A percentile compares a stretch with the other conserved stretches of the same genome.
These are phyloP conservation scores for Atractiella rhizophila DNA, from an alignment of 768 basidiomycete species.

Conservation along the genomic window DNA sequence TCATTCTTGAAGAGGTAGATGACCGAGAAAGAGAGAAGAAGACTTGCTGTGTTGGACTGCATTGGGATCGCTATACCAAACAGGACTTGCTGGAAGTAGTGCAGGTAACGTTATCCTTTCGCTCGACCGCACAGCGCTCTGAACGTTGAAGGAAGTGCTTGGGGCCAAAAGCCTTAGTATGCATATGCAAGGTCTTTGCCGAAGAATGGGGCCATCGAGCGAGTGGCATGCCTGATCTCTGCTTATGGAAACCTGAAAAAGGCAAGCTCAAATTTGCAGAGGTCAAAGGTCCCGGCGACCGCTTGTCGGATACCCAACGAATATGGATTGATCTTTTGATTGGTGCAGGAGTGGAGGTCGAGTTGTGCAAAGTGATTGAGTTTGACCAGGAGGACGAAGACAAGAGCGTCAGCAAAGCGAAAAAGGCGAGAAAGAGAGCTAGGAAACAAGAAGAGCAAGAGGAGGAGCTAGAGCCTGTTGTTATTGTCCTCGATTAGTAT, in stretches of 20 bases:
- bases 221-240: conserved; percentile 73
- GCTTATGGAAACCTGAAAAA: conserved; percentile 44
- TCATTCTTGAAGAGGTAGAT: conserved; percentile 39
- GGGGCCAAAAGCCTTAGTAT: conserved; percentile 37
- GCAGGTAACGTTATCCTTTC: conserved; percentile 30
- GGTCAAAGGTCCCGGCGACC: conserved; percentile 84
- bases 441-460: background rate
- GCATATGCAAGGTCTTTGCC: conserved; percentile 56
- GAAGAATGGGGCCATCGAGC: conserved; percentile 61
- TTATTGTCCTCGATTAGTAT: background rate
- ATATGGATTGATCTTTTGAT: conserved; percentile 27
- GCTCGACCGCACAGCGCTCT: background rate
- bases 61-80: conserved; percentile 53
- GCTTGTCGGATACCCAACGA: conserved; percentile 55
- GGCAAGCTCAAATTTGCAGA: conserved; percentile 58
- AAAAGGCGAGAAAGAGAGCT: background rate
- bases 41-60: conserved; percentile 61
- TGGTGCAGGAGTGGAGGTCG: conserved; percentile 23
- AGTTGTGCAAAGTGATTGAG: conserved; percentile 22
- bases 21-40: conserved; percentile 35
- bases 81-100: conserved; percentile 57
- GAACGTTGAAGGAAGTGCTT: conserved; percentile 34
- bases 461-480: background rate
- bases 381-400: conserved; percentile 3
- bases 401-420: background rate